phyloP scores from a whole-genome alignment of 768 basidiomycete genomes.

The Scleroderma citrinum region DNA sequence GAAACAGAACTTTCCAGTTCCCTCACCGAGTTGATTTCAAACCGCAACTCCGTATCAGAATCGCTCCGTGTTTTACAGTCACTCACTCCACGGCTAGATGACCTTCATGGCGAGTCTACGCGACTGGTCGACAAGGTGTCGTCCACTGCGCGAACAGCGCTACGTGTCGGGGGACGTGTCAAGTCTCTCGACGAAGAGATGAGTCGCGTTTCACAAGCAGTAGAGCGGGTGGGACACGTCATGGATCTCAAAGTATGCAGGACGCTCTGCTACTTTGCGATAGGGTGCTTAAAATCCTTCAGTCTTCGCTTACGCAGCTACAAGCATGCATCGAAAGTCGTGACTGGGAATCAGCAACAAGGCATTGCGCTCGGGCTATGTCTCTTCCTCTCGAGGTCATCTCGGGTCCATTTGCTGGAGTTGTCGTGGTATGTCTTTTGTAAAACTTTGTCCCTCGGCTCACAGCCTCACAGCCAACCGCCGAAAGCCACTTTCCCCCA shows the following conservation, averaged over 20 bases:
- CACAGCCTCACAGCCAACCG: slow-evolving; percentile 65
- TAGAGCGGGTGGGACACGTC: slow-evolving; percentile 88
- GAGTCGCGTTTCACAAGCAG: slow-evolving; percentile 80
- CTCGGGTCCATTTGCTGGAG: slow-evolving; percentile 79
- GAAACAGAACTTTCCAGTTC: slow-evolving; percentile 72
- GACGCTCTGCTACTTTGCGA: slow-evolving; percentile 14
- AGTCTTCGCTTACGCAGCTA: slow-evolving; percentile 60
- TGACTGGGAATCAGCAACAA: slow-evolving; percentile 95
- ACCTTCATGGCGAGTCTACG: slow-evolving; percentile 52
- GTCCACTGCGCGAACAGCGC: slow-evolving; percentile 71
- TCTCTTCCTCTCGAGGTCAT: slow-evolving; percentile 71
- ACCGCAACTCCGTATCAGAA: slow-evolving; percentile 55
- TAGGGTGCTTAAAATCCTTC: slow-evolving; percentile 20
- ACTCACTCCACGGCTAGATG: slow-evolving; percentile 57
- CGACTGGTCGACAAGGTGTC: slow-evolving; percentile 54
- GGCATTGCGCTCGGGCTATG: slow-evolving; percentile 90
- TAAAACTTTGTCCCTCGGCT: background rate
- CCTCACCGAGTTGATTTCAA: slow-evolving; percentile 64
- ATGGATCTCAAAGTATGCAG: slow-evolving; percentile 84
- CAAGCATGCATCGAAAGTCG: slow-evolving; percentile 62
- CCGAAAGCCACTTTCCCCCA: slow-evolving; percentile 83
- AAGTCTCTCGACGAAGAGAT: slow-evolving; percentile 89
- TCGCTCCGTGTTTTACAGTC: slow-evolving; percentile 58
- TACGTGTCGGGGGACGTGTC: slow-evolving; percentile 90
- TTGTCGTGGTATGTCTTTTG: slow-evolving; percentile 65